phyloP scores from a whole-genome alignment of 345 rosid genomes.

The Citrus mangshanensis region DNA sequence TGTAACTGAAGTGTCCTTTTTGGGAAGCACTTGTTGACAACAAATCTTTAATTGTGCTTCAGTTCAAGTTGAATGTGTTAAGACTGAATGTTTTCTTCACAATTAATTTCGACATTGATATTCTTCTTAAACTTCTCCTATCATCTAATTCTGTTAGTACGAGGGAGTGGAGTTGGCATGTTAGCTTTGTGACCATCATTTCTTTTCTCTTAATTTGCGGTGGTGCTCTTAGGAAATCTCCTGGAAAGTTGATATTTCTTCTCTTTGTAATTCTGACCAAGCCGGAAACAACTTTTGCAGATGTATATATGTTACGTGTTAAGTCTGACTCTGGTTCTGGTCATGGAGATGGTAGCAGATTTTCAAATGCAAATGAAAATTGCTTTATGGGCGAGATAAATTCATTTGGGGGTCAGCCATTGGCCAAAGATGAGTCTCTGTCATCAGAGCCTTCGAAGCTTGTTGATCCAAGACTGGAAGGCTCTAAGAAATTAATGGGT shows the following conservation, averaged over 20 bases:
- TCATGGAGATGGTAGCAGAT: constrained; percentile 54
- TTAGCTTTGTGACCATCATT: not conserved
- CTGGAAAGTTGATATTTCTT: not conserved
- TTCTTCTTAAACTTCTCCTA: constrained; percentile 6
- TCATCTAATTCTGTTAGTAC: not conserved
- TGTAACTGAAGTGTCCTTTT: not conserved
- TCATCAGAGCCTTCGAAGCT: constrained; percentile 56
- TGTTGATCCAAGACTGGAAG: constrained; percentile 66
- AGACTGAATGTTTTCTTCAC: not conserved
- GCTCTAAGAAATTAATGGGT: constrained; percentile 49
- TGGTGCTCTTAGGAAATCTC: not conserved
- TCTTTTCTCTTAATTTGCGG: not conserved
- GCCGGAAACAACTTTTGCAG: constrained; percentile 39
- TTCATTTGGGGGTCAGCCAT: constrained; percentile 46
- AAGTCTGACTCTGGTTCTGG: constrained; percentile 57
- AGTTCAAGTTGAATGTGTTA: not conserved
- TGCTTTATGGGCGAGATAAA: constrained; percentile 46
- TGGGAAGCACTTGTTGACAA: not conserved
- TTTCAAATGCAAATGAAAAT: constrained; percentile 45
- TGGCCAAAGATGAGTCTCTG: constrained; percentile 49
- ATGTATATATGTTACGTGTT: constrained; percentile 44
- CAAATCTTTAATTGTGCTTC: not conserved
- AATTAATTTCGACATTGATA: not conserved
- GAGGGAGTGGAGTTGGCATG: not conserved
- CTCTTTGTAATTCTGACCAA: constrained; percentile 13